Evolutionary conservation across 78 protist genomes (phyloP), one percentile per base, ranked within the genome.

Genomic region (Creolimax fragrantissima): DNA sequence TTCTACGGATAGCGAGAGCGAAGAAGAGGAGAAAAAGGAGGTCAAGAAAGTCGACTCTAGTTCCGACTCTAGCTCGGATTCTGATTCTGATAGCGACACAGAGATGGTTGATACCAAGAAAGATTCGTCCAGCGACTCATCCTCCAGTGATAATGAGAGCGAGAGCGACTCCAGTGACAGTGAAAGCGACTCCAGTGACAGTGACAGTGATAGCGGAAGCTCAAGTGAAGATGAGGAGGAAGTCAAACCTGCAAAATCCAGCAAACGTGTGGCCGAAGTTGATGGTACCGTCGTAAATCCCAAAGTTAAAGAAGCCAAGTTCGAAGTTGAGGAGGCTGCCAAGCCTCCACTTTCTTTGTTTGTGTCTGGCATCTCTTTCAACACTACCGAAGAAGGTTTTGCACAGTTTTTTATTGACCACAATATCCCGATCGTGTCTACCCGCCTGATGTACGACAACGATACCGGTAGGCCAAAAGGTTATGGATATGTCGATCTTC

Each of bases 191-290:
- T 84, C 88, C 88, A 36, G 88, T 84, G 11, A 11, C 88, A 84
- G 88, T 84, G 88, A 84, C 88, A 84, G 88, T 84, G 88, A 84
- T 35, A 84, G 88, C 35, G 88, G 35, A 6, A 84, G 88, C 11
- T 35, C n/a, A 37, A 84, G 88, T 35, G 11, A 37, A 37, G 88
- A 84, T 24, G 0, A 0, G 11, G 88, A 84, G 36, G 88, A 24
- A 6, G 11, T 37, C 7, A 84, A 24, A 6, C 5, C 5, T 32
- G 11, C n/a, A 37, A 32, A 6, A 32, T 24, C 41, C 35, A 37
- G 44, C 35, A 36, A 84, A 37, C 35, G 32, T 84, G 2, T 11
- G n/a, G 88, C 32, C 43, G 88, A 84, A 32, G 36, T 7, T 24
- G 35, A 35, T 37, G 41, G 41, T 84, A 32, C 74, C 24, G 88